Conservation (phyloP, 805 yeast species). For the Citeromyces nyonsensis region DNA sequence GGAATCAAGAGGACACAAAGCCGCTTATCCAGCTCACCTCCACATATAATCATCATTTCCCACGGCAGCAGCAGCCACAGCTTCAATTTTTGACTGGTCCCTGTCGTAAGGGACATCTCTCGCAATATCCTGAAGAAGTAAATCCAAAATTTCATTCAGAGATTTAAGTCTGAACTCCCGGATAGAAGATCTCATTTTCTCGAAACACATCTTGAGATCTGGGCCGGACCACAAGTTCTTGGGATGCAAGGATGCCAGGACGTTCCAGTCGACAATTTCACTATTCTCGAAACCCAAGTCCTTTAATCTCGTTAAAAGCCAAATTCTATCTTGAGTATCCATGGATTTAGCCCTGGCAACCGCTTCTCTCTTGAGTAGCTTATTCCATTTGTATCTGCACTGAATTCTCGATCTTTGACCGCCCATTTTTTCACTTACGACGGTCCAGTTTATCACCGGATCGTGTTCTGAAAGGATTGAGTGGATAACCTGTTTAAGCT, state of each 20-base stretch:
- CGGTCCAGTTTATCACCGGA: conserved; percentile 73
- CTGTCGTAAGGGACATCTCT: conserved; percentile 1
- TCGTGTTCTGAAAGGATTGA: conserved; percentile 24
- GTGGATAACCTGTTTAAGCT: conserved; percentile 36
- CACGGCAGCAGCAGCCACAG: conserved; percentile 2
- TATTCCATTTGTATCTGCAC: conserved; percentile 92
- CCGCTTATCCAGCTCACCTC: not conserved
- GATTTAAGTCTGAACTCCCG: conserved; percentile 28
- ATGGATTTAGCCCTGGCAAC: conserved; percentile 24
- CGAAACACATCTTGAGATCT: conserved; percentile 50
- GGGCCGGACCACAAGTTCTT: conserved; percentile 35
- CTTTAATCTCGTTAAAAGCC: conserved; percentile 30
- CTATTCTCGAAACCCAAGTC: conserved; percentile 24
- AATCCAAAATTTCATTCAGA: conserved; percentile 14
- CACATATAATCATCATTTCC: conserved; percentile 2
- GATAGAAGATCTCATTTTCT: conserved; percentile 35
- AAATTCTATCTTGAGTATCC: conserved; percentile 27
- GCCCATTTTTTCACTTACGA: conserved; percentile 79
- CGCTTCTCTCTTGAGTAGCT: conserved; percentile 49
- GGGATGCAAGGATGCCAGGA: conserved; percentile 28
- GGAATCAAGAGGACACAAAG: no score
- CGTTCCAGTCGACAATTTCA: conserved; percentile 37
- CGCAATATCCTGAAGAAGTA: conserved; percentile 7
- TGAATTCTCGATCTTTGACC: conserved; percentile 85
- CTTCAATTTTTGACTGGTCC: conserved; percentile 1